phyloP scores from a whole-genome alignment of 768 basidiomycete species.

The Favolaschia claudopus region DNA sequence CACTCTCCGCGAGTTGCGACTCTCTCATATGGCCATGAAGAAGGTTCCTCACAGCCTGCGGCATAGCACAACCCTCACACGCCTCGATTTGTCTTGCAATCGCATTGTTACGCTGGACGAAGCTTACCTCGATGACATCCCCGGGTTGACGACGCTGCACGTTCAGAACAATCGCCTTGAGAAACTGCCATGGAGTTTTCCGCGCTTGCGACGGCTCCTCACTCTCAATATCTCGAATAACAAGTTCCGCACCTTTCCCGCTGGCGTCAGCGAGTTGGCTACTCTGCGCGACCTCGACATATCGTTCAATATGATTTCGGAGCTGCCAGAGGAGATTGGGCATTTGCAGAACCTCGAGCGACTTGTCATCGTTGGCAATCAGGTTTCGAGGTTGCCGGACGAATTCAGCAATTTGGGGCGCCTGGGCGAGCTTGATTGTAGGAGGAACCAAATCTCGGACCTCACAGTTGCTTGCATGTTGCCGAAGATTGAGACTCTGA shows the following conservation, averaged over 20 bases:
- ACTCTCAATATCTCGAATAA: constrained; percentile 96
- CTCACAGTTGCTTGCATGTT: constrained; percentile 72
- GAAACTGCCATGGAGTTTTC: constrained; percentile 85
- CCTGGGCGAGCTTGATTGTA: constrained; percentile 80
- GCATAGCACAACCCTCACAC: constrained; percentile 73
- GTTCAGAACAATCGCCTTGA: constrained; percentile 94
- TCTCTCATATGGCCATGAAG: constrained; percentile 95
- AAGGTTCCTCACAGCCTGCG: constrained; percentile 87
- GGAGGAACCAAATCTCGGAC: constrained; percentile 85
- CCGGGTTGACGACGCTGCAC: constrained; percentile 69
- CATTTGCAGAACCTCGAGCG: constrained; percentile 70
- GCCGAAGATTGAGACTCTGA: constrained; percentile 70
- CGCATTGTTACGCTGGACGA: constrained; percentile 90
- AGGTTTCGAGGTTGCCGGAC: constrained; percentile 73
- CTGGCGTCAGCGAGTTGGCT: constrained; percentile 74
- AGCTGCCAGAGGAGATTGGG: constrained; percentile 84
- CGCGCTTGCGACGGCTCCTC: constrained; percentile 71
- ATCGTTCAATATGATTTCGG: constrained; percentile 90
- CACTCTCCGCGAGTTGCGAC: constrained; percentile 81
- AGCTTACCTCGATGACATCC: constrained; percentile 80
- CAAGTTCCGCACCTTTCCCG: constrained; percentile 81
- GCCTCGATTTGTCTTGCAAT: constrained; percentile 91
- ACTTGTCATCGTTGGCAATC: constrained; percentile 88
- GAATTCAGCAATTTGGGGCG: constrained; percentile 62
- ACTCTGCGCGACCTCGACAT: constrained; percentile 88